Conservation (phyloP, 2,329 filamentous ascomycete genomes). For the Conoideocrella luteorostrata region DNA sequence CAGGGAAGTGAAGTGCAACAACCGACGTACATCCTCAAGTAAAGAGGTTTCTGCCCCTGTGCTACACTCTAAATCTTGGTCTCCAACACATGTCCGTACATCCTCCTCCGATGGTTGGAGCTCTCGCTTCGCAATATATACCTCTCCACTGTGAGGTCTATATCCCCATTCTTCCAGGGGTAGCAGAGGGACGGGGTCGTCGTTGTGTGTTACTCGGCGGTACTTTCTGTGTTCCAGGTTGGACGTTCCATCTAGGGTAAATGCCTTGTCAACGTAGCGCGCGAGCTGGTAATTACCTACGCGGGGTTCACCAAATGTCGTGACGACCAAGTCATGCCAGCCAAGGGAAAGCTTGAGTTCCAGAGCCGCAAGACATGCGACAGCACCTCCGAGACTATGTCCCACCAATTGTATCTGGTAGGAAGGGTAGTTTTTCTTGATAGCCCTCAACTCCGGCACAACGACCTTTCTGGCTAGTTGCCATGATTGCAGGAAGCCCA, state of each 20-base stretch:
- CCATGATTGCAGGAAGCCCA: slow-evolving; percentile 86
- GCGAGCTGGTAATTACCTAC: slow-evolving; percentile 53
- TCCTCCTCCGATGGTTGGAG: slow-evolving; percentile 65
- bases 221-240: slow-evolving; percentile 41
- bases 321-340: slow-evolving; percentile 67
- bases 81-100: slow-evolving; percentile 64
- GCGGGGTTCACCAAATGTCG: slow-evolving; percentile 87
- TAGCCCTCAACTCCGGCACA: slow-evolving; percentile 56
- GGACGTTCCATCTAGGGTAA: slow-evolving; percentile 32
- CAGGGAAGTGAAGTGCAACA: slow-evolving; percentile 17
- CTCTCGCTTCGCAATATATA: slow-evolving; percentile 69
- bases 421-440: slow-evolving; percentile 56
- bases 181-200: slow-evolving; percentile 84
- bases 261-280: slow-evolving; percentile 48
- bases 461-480: slow-evolving; percentile 63
- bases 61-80: slow-evolving; percentile 66
- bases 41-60: slow-evolving; percentile 45
- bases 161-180: slow-evolving; percentile 88
- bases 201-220: slow-evolving; percentile 74
- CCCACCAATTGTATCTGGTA: slow-evolving; percentile 77
- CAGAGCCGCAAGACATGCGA: slow-evolving; percentile 78
- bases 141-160: slow-evolving; percentile 74
- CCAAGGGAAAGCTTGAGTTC: slow-evolving; percentile 69
- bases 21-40: slow-evolving; percentile 18
- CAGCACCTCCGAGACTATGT: slow-evolving; percentile 87